phyloP scores from a whole-genome alignment of 768 basidiomycete genomes.

The Lentinula guzmanii region DNA sequence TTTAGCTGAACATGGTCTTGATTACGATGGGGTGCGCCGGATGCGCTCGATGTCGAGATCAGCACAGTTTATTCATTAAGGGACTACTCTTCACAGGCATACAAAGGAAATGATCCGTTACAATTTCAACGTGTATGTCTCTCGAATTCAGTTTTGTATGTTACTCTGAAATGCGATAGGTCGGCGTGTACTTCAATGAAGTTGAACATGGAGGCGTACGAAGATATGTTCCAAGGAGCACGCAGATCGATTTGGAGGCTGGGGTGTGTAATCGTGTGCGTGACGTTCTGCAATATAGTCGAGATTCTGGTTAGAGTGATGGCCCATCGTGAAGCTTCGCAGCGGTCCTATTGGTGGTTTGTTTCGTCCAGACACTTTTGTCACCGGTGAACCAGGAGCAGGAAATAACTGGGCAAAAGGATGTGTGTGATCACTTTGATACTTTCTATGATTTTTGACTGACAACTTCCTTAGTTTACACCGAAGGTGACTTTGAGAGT shows the following conservation, averaged over 20 bases:
- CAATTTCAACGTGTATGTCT: slow-evolving; percentile 64
- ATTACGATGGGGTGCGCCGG: slow-evolving; percentile 55
- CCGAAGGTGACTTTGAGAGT: slow-evolving; percentile 53
- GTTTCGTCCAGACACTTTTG: slow-evolving; percentile 84
- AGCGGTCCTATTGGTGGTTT: slow-evolving; percentile 65
- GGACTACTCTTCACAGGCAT: slow-evolving; percentile 35
- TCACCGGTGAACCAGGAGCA: slow-evolving; percentile 56
- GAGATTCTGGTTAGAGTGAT: neutral
- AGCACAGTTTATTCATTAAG: neutral
- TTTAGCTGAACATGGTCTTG: slow-evolving; percentile 80
- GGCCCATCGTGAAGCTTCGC: slow-evolving; percentile 39
- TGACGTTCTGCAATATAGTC: slow-evolving; percentile 4
- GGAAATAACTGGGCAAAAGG: slow-evolving; percentile 98
- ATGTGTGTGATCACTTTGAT: slow-evolving; percentile 44
- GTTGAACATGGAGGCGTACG: slow-evolving; percentile 42
- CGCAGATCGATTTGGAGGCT: slow-evolving; percentile 87
- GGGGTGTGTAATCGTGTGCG: slow-evolving; percentile 78
- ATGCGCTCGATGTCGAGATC: slow-evolving; percentile 6
- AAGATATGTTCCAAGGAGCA: slow-evolving; percentile 86
- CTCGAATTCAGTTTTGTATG: neutral
- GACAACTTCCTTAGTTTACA: slow-evolving; percentile 53
- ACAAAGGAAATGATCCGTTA: slow-evolving; percentile 66
- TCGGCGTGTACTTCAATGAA: slow-evolving; percentile 79
- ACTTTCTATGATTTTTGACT: neutral
- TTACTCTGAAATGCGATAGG: slow-evolving; percentile 30